phyloP scores from a whole-genome alignment of 805 yeast genomes.

The Millerozyma miso region DNA sequence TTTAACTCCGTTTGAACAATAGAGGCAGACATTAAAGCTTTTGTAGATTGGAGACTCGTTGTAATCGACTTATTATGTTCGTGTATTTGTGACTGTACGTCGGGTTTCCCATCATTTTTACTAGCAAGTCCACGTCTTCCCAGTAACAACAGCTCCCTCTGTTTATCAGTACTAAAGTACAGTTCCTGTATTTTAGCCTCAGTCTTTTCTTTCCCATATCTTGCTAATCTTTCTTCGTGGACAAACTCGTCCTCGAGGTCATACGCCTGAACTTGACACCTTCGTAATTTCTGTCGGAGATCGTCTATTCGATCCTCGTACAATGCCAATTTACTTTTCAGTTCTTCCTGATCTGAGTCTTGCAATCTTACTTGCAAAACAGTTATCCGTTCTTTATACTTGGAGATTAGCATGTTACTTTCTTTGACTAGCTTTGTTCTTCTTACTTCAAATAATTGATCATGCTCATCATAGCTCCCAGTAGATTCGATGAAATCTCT shows the following conservation, averaged over 20 bases:
- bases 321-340: conserved; percentile 13
- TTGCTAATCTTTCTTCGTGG: conserved; percentile 29
- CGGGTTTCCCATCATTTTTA: conserved; percentile 11
- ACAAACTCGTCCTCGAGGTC: conserved; percentile 21
- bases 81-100: conserved; percentile 39
- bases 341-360: conserved; percentile 1
- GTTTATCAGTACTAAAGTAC: neutral
- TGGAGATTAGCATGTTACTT: conserved; percentile 14
- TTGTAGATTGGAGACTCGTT: conserved; percentile 42
- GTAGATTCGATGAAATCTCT: conserved; percentile 10
- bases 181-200: conserved; percentile 4
- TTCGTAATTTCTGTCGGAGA: conserved; percentile 22
- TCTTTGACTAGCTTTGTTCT: conserved; percentile 14
- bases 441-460: conserved; percentile 13
- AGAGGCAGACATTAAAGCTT: conserved; percentile 46
- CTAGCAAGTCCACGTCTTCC: conserved; percentile 12
- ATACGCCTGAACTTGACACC: conserved; percentile 25
- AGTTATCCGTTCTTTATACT: conserved; percentile 14
- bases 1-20: conserved; percentile 50
- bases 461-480: conserved; percentile 3
- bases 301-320: conserved; percentile 20
- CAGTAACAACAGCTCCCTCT: conserved; percentile 14
- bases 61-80: conserved; percentile 46
- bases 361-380: conserved; percentile 11
- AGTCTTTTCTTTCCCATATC: conserved; percentile 11